Base-by-base conservation (phyloP, 768 basidiomycete genomes). In the Naganishia friedmannii region DNA sequence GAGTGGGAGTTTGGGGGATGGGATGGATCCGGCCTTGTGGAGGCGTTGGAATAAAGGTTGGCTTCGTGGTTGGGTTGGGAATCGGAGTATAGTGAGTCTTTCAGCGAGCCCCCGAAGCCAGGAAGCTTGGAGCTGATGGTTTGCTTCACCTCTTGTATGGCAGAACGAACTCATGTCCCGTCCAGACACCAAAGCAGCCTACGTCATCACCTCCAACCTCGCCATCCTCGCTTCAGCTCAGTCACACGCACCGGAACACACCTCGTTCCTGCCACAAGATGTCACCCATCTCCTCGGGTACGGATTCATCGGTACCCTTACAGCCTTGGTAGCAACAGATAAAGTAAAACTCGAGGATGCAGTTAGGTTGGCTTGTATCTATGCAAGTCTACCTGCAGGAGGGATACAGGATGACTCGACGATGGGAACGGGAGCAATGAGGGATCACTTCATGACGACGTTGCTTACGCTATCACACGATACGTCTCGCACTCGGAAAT, bases 221-320 rank as follows among this genome's bases (percentile, higher is more conserved):
- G 79, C 79, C 34, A 76, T 80, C 48, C 68, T 80, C 17, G 79
- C 79, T 9, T 75, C 74, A 66, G 75, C 72, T 9, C 76, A 79
- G 31, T 29, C 31, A 28, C 54, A 67, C 31, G 37, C 53, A 32
- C 54, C 67, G 53, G 67, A 68, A 4, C 70, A 70, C 10, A 53
- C 65, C 23, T 71, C 73, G 5, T 54, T 77, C 21, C 56, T 80
- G 9, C 79, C 79, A 26, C 51, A 66, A 17, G 75, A 74, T 9
- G 77, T 75, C 21, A 74, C 74, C 7, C 75, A 77, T 67, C 74
- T 80, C 21, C 76, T 75, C n/a, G 79, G 79, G 26, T 77, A 80
- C 55, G 79, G 79, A 15, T 80, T 80, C 70, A 74, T 80, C 57
- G 79, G 79, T 1, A 77, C 77, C 29, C 66, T 80, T 21, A 77